Conservation (phyloP, 768 basidiomycete species). For the Trametes meyenii region DNA sequence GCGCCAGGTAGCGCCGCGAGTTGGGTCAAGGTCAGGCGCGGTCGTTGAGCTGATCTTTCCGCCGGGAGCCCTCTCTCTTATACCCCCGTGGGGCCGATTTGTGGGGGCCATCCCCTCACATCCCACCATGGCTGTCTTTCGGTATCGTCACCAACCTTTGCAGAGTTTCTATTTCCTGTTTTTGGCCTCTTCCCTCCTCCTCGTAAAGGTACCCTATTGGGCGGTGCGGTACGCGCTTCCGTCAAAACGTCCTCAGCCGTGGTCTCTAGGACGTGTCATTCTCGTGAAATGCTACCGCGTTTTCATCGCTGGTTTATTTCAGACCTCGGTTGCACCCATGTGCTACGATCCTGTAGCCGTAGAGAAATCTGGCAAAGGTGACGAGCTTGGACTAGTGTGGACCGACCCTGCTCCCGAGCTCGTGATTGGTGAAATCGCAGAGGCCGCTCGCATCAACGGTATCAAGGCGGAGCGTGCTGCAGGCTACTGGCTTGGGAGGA, state of each 20-base stretch:
- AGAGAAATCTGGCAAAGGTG: conserved; percentile 10
- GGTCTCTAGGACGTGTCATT: conserved; percentile 21
- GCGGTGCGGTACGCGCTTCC: background rate
- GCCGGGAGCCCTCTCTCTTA: no score
- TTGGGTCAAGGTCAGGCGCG: no score
- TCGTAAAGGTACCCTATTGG: conserved; percentile 15
- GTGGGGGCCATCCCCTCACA: no score
- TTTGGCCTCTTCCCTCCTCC: background rate
- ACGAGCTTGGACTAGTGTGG: conserved; percentile 25
- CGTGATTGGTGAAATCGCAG: conserved; percentile 33
- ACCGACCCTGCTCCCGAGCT: conserved; percentile 28
- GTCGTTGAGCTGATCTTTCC: no score
- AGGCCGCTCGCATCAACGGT: conserved; percentile 26
- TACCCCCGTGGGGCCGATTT: no score
- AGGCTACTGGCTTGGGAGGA: conserved; percentile 32
- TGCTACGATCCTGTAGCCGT: conserved; percentile 7
- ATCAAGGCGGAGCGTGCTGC: conserved; percentile 27
- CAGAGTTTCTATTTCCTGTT: conserved; percentile 1
- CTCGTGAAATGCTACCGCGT: conserved; percentile 21
- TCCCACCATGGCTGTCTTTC: background rate
- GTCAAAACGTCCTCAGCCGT: conserved; percentile 6
- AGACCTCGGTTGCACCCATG: conserved; percentile 14
- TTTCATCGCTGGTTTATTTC: conserved; percentile 10
- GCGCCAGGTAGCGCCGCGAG: no score
- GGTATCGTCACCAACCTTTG: conserved; percentile 7